These are phyloP conservation scores for Coleophoma cylindrospora DNA, from an alignment of 2,329 filamentous ascomycete species.

Conservation along the genomic window DNA sequence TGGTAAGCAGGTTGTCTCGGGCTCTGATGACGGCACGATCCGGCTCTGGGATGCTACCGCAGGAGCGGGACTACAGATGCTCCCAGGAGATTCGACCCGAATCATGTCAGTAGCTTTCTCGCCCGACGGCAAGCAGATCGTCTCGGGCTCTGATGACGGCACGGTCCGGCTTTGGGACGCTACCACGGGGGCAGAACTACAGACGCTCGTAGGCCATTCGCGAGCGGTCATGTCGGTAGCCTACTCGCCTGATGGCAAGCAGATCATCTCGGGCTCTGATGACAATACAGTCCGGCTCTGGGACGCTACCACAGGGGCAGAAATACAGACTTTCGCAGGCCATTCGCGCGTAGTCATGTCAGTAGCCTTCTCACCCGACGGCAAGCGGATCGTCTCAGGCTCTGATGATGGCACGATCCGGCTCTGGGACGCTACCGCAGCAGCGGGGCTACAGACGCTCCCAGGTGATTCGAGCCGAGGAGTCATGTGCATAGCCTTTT, in stretches of 20 bases:
- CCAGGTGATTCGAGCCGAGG: no score
- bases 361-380: no score
- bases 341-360: no score
- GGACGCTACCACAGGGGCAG: no score
- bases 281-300: conserved; percentile 9
- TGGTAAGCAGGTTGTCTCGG: neutral
- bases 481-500: no score
- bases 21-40: neutral
- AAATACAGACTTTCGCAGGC: no score
- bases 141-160: neutral
- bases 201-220: neutral
- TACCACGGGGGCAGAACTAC: neutral
- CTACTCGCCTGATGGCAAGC: conserved; percentile 6
- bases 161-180: conserved; percentile 1
- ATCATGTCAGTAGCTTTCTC: neutral
- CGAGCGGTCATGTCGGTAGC: neutral
- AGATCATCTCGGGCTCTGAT: conserved; percentile 2
- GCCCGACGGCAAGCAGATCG: neutral
- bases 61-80: neutral
- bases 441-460: no score
- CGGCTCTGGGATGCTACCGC: conserved; percentile 9
- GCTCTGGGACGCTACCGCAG: no score
- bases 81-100: conserved; percentile 2
- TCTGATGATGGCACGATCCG: no score
- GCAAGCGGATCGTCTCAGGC: no score